Evolutionary conservation across 306 rosid genomes (phyloP), one percentile per base, ranked within the genome.

Genomic region (Acacia acuminata): DNA sequence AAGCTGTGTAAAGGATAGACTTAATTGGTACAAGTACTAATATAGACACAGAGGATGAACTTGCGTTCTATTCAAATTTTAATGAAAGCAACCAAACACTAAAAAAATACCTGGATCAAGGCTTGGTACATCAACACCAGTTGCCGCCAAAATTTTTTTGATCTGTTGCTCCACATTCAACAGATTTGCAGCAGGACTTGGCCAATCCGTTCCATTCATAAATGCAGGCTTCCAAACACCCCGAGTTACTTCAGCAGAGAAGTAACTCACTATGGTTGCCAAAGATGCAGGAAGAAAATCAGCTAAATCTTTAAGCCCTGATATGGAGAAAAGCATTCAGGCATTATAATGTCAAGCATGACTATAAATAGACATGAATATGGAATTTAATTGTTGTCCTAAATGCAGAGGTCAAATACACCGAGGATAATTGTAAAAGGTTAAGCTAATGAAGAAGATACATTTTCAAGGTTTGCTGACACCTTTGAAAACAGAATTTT

Each of bases 201-300:
- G 99, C 99, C 99, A 96, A 84, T 96, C 99, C 4, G 99, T 90
- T 89, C 99, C 99, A 74, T 96, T 96, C 99, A 96, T 96, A 82
- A 88, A 92, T 79, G 77, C 98, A 58, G 94, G 94, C 84, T 94
- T 96, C 99, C 98, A 96, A 77, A 96, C 89, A 53, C 97, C 97
- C 14, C 99, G 87, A 76, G 96, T 91, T 81, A 96, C 99, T 89
- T 96, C 99, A 34, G 99, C 93, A 70, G 97, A 96, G 84, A 96
- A 96, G 89, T 96, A 96, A 88, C 98, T 91, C 82, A 92, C 94
- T 65, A 94, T 96, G 82, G 96, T 93, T 50, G 99, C 99, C 88
- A 96, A 86, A 77, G 97, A 87, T 82, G 98, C 99, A 73, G 99
- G 99, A 83, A 94, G 97, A 89, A 92, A 94, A 90, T 96, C 99